These are phyloP conservation scores for Naganishia kalamii DNA, from an alignment of 768 basidiomycete genomes.

Conservation along the genomic window DNA sequence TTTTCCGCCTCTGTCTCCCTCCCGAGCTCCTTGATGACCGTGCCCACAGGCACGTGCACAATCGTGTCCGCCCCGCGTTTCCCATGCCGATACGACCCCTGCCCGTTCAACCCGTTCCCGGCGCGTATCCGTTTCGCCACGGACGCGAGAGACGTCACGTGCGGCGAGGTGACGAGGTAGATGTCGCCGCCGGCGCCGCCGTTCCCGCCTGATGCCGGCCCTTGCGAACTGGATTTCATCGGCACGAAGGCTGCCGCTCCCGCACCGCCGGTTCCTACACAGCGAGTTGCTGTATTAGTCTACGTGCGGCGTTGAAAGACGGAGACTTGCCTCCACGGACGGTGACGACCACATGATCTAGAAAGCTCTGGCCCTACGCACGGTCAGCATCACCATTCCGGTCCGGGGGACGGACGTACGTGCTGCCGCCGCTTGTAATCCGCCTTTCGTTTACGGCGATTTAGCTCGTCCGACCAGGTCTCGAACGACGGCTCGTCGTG, in stretches of 20 bases:
- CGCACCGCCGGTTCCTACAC: slow-evolving; percentile 74
- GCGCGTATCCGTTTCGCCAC: slow-evolving; percentile 65
- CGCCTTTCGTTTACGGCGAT: slow-evolving; percentile 16
- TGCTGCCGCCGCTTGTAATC: slow-evolving; percentile 21
- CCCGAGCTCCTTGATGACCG: slow-evolving; percentile 71
- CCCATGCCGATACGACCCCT: slow-evolving; percentile 83
- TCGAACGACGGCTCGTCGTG: neutral
- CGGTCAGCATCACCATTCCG: too few species aligned
- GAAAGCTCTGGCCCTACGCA: slow-evolving; percentile 64
- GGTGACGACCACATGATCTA: slow-evolving; percentile 75
- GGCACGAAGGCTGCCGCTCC: slow-evolving; percentile 91
- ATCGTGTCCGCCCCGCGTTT: slow-evolving; percentile 64
- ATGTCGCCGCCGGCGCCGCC: slow-evolving; percentile 85
- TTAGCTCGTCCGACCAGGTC: slow-evolving; percentile 10
- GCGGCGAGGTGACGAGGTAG: slow-evolving; percentile 70
- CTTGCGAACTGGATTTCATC: slow-evolving; percentile 73
- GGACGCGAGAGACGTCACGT: slow-evolving; percentile 69
- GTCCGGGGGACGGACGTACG: neutral
- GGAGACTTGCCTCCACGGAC: slow-evolving; percentile 61
- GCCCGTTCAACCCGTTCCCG: slow-evolving; percentile 62
- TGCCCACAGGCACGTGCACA: slow-evolving; percentile 80
- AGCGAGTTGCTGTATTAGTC: neutral
- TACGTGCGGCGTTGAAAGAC: neutral
- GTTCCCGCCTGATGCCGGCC: slow-evolving; percentile 88
- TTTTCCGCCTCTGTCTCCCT: slow-evolving; percentile 60